A percentile compares a stretch with the other conserved stretches of the same genome.
Evolutionary conservation across 768 basidiomycete genomes (phyloP).

Genomic region (Calvatia gigantea): DNA sequence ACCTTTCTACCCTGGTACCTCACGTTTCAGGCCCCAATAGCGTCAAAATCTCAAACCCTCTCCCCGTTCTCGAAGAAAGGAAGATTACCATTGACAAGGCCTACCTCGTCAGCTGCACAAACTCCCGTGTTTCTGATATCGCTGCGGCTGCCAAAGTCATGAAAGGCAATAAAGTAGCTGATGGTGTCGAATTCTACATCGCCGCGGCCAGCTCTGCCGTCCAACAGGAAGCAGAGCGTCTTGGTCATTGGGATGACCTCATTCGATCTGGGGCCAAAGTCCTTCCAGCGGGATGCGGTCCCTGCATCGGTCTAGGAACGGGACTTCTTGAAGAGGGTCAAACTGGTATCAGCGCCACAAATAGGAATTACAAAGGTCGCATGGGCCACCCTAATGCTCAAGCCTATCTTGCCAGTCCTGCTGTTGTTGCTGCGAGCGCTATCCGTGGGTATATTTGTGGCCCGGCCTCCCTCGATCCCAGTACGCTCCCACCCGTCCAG

Average conservation of each 20-base stretch:
- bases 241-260: conserved; percentile 87
- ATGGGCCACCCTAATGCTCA: conserved; percentile 96
- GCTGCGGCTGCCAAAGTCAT: conserved; percentile 91
- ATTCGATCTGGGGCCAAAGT: conserved; percentile 88
- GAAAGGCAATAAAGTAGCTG: conserved; percentile 73
- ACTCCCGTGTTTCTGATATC: conserved; percentile 93
- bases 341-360: conserved; percentile 95
- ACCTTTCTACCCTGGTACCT: conserved; percentile 91
- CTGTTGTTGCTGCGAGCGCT: conserved; percentile 95
- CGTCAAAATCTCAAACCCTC: conserved; percentile 93
- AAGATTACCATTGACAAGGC: conserved; percentile 91
- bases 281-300: conserved; percentile 94
- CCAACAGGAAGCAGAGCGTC: conserved; percentile 81
- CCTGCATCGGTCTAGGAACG: conserved; percentile 94
- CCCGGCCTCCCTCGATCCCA: conserved; percentile 63
- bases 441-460: conserved; percentile 87
- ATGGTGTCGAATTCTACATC: conserved; percentile 95
- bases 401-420: conserved; percentile 95
- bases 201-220: conserved; percentile 93
- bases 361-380: conserved; percentile 97
- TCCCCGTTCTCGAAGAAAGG: conserved; percentile 73
- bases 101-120: conserved; percentile 97
- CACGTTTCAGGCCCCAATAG: conserved; percentile 98
- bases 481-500: conserved; percentile 43
- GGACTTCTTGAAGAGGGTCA: conserved; percentile 93